Conservation (phyloP, 202 grass and related monocot genomes). For the Setaria viridis region DNA sequence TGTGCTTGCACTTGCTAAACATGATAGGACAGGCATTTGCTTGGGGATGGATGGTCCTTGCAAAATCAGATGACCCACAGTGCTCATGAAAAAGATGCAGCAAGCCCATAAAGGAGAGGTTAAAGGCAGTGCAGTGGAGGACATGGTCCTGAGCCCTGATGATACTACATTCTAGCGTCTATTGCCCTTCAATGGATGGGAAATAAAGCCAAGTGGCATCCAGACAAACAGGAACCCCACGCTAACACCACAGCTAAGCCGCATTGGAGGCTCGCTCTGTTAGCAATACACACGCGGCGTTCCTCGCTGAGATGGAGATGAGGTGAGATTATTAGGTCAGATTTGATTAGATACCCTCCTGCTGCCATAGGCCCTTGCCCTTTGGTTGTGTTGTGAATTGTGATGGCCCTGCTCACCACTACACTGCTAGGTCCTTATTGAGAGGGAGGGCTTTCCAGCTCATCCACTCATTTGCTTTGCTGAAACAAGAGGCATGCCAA, state of each 20-base stretch:
- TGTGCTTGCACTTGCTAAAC: conserved; percentile 29
- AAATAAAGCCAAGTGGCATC: conserved; percentile 12
- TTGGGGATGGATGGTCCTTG: conserved; percentile 31
- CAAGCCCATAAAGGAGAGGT: conserved; percentile 48
- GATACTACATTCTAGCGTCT: conserved; percentile 27
- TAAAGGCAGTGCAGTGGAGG: conserved; percentile 45
- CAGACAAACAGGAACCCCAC: conserved; percentile 39
- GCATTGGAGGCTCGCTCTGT: background rate
- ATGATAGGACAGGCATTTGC: conserved; percentile 46
- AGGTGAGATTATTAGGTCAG: conserved; percentile 1
- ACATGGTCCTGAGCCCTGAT: conserved; percentile 45
- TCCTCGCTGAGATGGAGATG: background rate
- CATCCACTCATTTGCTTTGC: conserved; percentile 53
- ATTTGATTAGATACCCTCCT: conserved; percentile 24
- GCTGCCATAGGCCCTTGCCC: background rate
- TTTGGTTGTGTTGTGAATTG: background rate
- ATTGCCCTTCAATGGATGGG: conserved; percentile 40
- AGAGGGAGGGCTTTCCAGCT: conserved; percentile 43
- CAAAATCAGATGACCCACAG: conserved; percentile 30
- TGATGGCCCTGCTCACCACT: conserved; percentile 4
- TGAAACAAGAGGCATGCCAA: conserved; percentile 49
- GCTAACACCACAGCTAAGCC: conserved; percentile 26
- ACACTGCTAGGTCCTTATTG: background rate
- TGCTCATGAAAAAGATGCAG: conserved; percentile 24
- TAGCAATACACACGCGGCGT: background rate